A percentile compares a stretch with the other conserved stretches of the same genome.
Conservation (phyloP, 177 flowering plant genomes). For the Vitis hybrid region DNA sequence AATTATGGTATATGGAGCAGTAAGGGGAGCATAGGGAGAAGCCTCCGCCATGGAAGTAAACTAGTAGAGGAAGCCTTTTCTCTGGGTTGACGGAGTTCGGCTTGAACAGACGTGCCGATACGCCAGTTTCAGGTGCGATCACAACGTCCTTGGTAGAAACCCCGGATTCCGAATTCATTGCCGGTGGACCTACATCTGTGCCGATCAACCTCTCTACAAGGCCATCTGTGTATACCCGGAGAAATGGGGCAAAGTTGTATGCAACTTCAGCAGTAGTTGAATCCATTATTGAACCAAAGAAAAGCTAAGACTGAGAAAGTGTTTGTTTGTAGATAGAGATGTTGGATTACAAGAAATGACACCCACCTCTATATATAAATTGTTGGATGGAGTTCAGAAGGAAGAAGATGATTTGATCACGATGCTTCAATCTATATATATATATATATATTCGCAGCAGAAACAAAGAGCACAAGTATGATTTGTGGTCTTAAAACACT, state of each 20-base stretch:
- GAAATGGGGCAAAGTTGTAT: neutral
- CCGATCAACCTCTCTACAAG: conserved; percentile 10
- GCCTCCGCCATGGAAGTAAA: conserved; percentile 51
- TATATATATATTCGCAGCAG: no score
- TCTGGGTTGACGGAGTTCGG: conserved; percentile 8
- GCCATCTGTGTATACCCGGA: conserved; percentile 20
- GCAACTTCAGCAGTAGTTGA: conserved; percentile 1
- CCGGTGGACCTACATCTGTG: conserved; percentile 19
- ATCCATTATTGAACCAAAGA: neutral
- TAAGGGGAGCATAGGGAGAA: conserved; percentile 31
- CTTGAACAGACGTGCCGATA: conserved; percentile 29
- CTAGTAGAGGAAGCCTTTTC: conserved; percentile 21
- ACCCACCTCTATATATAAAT: no score
- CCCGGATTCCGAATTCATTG: conserved; percentile 15
- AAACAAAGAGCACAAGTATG: no score
- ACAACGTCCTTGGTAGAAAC: conserved; percentile 39
- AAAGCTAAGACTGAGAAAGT: no score
- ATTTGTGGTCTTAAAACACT: no score
- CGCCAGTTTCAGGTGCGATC: conserved; percentile 13
- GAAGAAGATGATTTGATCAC: no score
- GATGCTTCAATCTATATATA: no score
- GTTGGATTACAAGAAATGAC: no score
- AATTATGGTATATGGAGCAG: conserved; percentile 16
- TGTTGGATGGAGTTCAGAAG: no score
- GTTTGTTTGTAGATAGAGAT: no score